A percentile compares a stretch with the other conserved stretches of the same genome.
Evolutionary conservation across 495 filamentous ascomycete species (phyloP).

Genomic region (Usnea hakonensis): DNA sequence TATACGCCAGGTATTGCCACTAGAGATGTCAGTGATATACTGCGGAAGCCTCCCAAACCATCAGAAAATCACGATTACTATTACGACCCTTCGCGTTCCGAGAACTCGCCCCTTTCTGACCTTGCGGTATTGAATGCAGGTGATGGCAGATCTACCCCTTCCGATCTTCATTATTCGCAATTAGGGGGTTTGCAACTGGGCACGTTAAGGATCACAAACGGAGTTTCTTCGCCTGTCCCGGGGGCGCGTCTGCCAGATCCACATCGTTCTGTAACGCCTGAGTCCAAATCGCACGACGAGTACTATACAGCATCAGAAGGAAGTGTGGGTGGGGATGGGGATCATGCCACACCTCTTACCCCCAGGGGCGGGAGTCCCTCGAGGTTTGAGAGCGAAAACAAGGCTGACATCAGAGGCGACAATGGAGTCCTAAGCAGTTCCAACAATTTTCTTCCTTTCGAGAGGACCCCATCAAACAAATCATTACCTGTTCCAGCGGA

Average conservation of each 20-base stretch:
- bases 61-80: conserved; percentile 21
- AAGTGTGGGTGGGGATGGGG: conserved; percentile 5
- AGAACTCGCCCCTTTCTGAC: conserved; percentile 22
- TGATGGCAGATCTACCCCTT: conserved; percentile 34
- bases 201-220: conserved; percentile 44
- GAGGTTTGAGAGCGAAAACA: not conserved
- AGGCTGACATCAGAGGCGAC: not conserved
- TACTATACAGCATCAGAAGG: conserved; percentile 20
- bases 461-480: not conserved
- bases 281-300: conserved; percentile 11
- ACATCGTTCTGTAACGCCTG: not conserved
- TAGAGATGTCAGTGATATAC: conserved; percentile 32
- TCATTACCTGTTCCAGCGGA: not conserved
- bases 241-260: conserved; percentile 29
- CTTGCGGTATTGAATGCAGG: conserved; percentile 16
- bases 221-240: conserved; percentile 38
- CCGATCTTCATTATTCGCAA: conserved; percentile 41
- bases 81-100: conserved; percentile 20
- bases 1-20: conserved; percentile 44
- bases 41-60: conserved; percentile 23
- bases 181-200: conserved; percentile 42
- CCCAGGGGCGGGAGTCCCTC: not conserved
- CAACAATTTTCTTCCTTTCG: not conserved
- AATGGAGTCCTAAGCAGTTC: not conserved
- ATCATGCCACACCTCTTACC: not conserved